Evolutionary conservation across 139 green algal species (phyloP), one percentile per base, ranked within the genome.

Genomic region (Closterium sp.): DNA sequence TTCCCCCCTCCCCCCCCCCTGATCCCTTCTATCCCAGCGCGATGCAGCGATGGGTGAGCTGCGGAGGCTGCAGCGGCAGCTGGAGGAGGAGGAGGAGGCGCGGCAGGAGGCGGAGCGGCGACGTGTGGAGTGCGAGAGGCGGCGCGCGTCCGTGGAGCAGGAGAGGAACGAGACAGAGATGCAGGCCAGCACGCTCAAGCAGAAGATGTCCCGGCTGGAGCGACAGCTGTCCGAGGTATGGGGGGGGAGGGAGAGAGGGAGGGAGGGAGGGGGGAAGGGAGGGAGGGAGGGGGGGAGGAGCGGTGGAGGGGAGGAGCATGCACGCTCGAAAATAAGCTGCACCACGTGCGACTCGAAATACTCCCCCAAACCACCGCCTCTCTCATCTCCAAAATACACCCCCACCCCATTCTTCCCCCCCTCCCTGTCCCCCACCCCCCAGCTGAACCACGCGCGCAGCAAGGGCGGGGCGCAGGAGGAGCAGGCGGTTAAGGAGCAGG

Each of bases 371-470:
- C n/a, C n/a, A n/a, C n/a, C 33, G 8, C 85, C 9, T n/a, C 23
- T 89, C 28, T 87, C 91, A 81, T 93, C 91, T 99, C 99, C 28
- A 99, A 94, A 10, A 94, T 97, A 2, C 96, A 99, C 95, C 91
- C 98, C 96, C 81, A 98, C 95, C 21, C 96, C 94, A 89, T 97
- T 97, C 83, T 99, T 94, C 95, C 98, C 97, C 32, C 95, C 88
- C 90, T 96, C 96, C 87, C 98, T 97, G 81, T 90, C 94, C 83
- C 88, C 94, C 34, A 98, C 85, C 92, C 99, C 97, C 10, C 55
- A 76, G 55, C 55, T 76, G 55, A 76, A 28, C 16, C 5, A 76
- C 5, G 55, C 55, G 1, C 3, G 83, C 84, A 32, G 95, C 94
- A 55, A 97, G 94, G 30, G 96, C 7, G 3, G 96, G 97, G 91